Evolutionary conservation across 805 yeast species (phyloP), one percentile per base, ranked within the genome.

Genomic region (Wickerhamiella dianesei): DNA sequence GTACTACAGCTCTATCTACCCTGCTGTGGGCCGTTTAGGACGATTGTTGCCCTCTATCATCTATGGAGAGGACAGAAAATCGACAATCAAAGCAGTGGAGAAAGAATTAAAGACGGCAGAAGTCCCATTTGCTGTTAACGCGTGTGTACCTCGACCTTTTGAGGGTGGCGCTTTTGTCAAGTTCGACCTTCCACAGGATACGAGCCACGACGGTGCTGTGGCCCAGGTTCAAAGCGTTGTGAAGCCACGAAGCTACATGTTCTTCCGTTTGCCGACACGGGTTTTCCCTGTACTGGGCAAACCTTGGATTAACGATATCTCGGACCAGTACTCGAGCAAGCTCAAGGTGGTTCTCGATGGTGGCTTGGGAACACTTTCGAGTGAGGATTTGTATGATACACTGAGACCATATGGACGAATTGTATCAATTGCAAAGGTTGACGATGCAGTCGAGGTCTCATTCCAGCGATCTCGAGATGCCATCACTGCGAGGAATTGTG

Each of bases 101-200:
- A 16, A 43, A 16, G 32, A 25, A 12, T 25, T 25, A 12, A 6
- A 12, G 32, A 12, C 32, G 32, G 12, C 9, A 6, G 12, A 25
- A 12, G 32, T 25, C 32, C 32, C 32, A 25, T 25, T 25, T 25
- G 32, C 32, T 12, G 32, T 25, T 6, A 25, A 25, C 32, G 32
- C 32, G 9, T 25, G 32, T 12, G 75, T 80, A 29, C 82, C 92
- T 0, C 73, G 88, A 47, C 70, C 69, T 48, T 70, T 94, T 50
- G 98, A 92, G 59, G 95, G 96, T 45, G 97, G 97, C 41, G 96
- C 86, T 1, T 88, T 89, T 70, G 92, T 85, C 35, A 81, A 80
- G 53, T 81, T 81, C 56, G 63, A 67, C 25, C 75, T 83, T 22
- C 84, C 88, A 4, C 25, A 18, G 25, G 41, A 21, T 19, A n/a